These are phyloP conservation scores for Ustilaginoidea virens DNA, from an alignment of 2,329 filamentous ascomycete species.

Conservation along the genomic window DNA sequence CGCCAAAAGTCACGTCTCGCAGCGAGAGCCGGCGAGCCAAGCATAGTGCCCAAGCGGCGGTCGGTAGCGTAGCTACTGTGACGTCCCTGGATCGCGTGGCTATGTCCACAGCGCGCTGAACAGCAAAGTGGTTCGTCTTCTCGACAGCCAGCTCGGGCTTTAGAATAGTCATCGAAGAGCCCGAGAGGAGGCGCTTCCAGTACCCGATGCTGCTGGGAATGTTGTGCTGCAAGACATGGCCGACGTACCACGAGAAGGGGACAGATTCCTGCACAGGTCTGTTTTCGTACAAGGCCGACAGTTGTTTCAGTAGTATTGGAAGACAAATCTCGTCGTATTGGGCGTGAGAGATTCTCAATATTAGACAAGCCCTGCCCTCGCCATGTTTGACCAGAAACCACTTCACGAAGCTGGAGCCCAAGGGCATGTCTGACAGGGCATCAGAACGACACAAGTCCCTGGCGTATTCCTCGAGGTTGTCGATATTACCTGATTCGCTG, in stretches of 20 bases:
- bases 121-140: conserved; percentile 11
- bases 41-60: conserved; percentile 49
- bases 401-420: conserved; percentile 43
- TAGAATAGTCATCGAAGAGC: conserved; percentile 31
- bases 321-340: conserved; percentile 57
- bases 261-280: conserved; percentile 15
- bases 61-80: conserved; percentile 44
- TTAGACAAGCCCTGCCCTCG: no score
- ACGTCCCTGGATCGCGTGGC: conserved; percentile 10
- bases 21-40: conserved; percentile 37
- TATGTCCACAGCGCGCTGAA: conserved; percentile 12
- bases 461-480: conserved; percentile 17
- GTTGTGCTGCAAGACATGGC: no score
- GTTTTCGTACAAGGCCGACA: conserved; percentile 30
- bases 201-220: conserved; percentile 38
- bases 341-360: conserved; percentile 50
- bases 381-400: conserved; percentile 34
- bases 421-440: conserved; percentile 36
- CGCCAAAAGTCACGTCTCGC: conserved; percentile 48
- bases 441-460: conserved; percentile 21
- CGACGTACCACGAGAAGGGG: conserved; percentile 31
- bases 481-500: no score
- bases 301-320: conserved; percentile 43
- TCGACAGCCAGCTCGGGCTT: conserved; percentile 5
- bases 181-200: conserved; percentile 43